phyloP scores from a whole-genome alignment of 2,329 filamentous ascomycete genomes.

The Ophiognomonia clavigignenti-juglandacearum region DNA sequence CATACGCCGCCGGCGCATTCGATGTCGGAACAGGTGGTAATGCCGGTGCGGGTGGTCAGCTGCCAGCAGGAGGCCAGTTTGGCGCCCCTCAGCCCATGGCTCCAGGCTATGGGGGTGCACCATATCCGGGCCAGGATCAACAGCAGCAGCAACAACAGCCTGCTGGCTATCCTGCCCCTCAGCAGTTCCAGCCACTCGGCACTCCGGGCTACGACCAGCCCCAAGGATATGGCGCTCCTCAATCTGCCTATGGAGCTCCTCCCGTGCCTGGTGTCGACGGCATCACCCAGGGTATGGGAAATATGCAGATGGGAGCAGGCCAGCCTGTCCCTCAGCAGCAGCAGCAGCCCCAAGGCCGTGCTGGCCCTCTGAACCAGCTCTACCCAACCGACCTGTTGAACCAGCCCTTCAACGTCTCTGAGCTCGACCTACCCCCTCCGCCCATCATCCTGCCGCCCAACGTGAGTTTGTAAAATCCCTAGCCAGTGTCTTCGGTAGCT shows the following conservation, averaged over 20 bases:
- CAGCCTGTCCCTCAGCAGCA: conserved; percentile 42
- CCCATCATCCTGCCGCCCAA: conserved; percentile 87
- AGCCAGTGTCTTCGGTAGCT: conserved; percentile 1
- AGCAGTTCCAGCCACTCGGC: conserved; percentile 37
- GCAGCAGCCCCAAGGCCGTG: conserved; percentile 39
- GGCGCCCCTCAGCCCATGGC: conserved; percentile 37
- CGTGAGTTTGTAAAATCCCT: conserved; percentile 50
- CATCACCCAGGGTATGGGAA: conserved; percentile 79
- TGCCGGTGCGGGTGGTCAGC: conserved; percentile 50
- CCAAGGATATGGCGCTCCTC: conserved; percentile 64
- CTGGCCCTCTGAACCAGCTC: conserved; percentile 71
- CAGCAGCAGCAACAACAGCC: conserved; percentile 31
- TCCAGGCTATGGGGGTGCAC: conserved; percentile 47
- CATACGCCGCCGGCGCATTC: conserved; percentile 91
- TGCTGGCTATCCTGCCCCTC: conserved; percentile 37
- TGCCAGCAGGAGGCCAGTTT: conserved; percentile 38
- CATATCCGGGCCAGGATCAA: conserved; percentile 52
- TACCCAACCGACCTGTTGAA: conserved; percentile 88
- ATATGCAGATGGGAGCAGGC: conserved; percentile 73
- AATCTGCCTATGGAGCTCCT: conserved; percentile 33
- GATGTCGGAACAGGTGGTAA: conserved; percentile 89
- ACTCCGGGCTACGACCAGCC: conserved; percentile 36
- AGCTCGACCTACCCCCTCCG: conserved; percentile 86
- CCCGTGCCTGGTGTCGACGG: conserved; percentile 50
- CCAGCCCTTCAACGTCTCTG: conserved; percentile 89